Conservation (phyloP, 345 rosid genomes). For the Populus tremula region DNA sequence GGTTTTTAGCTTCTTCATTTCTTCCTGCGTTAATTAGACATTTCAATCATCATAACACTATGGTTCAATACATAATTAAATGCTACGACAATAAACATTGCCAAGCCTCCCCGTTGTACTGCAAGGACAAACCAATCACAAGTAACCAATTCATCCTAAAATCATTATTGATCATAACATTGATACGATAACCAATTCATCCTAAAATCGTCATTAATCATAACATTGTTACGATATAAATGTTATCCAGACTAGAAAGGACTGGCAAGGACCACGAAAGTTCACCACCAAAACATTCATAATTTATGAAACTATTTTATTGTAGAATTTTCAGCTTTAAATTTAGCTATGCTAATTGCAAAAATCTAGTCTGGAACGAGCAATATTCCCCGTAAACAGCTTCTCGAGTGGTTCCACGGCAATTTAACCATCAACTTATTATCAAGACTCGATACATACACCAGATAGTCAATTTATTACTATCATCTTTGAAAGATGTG, state of each 20-base stretch:
- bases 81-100: background rate
- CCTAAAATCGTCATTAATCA: background rate
- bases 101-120: background rate
- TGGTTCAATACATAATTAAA: background rate
- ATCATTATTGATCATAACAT: background rate
- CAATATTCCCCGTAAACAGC: background rate
- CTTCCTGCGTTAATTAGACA: slow-evolving; percentile 44
- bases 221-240: background rate
- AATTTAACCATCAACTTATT: background rate
- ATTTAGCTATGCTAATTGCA: background rate
- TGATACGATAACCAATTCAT: background rate
- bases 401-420: background rate
- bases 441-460: background rate
- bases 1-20: slow-evolving; percentile 40
- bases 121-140: background rate
- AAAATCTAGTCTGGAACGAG: background rate
- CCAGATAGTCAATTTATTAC: background rate
- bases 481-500: background rate
- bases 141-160: background rate
- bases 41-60: background rate
- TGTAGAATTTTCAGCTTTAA: background rate
- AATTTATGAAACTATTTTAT: background rate
- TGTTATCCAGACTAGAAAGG: background rate
- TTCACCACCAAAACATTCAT: background rate
- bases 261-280: background rate